Conservation (phyloP, 129 eudicot species). For the Helianthus annuus region HanXRQr2.0-SUNRISE NC_035442.2:9016569-9017068, state of each 20-base stretch:
- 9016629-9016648: background rate
- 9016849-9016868: background rate
- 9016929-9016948: background rate
- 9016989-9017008: background rate
- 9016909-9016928: background rate
- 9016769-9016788: conserved; percentile 15
- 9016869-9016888: background rate
- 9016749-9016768: background rate
- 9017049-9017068: background rate
- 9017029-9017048: background rate
- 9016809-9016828: background rate
- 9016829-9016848: no score
- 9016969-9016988: no score
- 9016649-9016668: conserved; percentile 1
- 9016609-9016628: background rate
- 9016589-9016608: background rate
- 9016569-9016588: background rate
- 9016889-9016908: conserved; percentile 27
- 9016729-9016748: conserved; percentile 4
- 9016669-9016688: background rate
- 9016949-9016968: background rate
- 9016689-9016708: background rate
- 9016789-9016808: conserved; percentile 12
- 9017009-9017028: conserved; percentile 33
- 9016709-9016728: conserved; percentile 6